Evolutionary conservation across 176 grass and related monocot species (phyloP).

Genomic region (Raddia distichophylla): DNA sequence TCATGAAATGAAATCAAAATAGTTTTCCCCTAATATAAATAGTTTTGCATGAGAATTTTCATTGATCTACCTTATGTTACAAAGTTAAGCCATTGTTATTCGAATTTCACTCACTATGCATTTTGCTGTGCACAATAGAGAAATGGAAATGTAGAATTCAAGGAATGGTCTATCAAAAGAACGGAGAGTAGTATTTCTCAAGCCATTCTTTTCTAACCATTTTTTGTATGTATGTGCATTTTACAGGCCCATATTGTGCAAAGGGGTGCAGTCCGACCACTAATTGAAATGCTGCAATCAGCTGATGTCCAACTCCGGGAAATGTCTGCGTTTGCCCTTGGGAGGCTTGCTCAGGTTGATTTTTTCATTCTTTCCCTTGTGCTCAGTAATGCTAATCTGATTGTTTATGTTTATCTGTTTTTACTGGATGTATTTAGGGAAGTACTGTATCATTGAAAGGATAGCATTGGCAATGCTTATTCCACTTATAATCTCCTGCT

Average conservation of each 20-base stretch:
- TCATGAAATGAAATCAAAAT: conserved; percentile 20
- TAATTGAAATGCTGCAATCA: conserved; percentile 98
- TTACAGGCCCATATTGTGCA: conserved; percentile 98
- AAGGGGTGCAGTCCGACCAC: conserved; percentile 82
- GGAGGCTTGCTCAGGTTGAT: conserved; percentile 95
- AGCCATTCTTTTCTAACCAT: conserved; percentile 15
- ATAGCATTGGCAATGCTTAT: background rate
- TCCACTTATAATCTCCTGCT: background rate
- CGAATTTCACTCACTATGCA: background rate
- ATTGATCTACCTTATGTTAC: conserved; percentile 3
- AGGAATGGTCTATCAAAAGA: conserved; percentile 10
- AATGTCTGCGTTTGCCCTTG: conserved; percentile 99
- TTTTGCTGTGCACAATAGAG: background rate
- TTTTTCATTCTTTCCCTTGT: conserved; percentile 26
- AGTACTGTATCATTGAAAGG: conserved; percentile 19
- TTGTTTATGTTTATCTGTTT: conserved; percentile 22
- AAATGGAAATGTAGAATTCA: background rate
- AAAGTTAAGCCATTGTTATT: conserved; percentile 18
- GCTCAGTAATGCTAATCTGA: conserved; percentile 8
- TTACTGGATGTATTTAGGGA: conserved; percentile 18
- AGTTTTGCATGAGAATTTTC: background rate
- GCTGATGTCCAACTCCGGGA: conserved; percentile 90
- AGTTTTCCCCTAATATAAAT: background rate
- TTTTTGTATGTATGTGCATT: conserved; percentile 34
- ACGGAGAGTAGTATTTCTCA: background rate